Percentiles rank a stretch among this genome's conserved stretches.
phyloP scores from a whole-genome alignment of 192 early-diverging fungal species.

The Podila horticola region DNA sequence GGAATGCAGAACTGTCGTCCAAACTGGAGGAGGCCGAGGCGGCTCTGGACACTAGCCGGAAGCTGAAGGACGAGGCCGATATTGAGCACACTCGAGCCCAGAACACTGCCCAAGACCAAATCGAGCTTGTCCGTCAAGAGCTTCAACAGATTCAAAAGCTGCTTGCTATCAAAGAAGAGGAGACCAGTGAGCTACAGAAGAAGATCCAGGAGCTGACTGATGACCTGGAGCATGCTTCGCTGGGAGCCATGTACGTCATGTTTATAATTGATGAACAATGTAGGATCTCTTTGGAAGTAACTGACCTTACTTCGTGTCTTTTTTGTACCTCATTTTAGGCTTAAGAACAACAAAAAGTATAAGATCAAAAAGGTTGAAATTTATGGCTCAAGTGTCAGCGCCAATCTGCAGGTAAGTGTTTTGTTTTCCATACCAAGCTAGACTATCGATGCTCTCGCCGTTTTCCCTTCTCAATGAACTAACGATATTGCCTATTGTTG shows the following conservation, averaged over 20 bases:
- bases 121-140: slow-evolving; percentile 18
- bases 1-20: no score
- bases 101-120: slow-evolving; percentile 5
- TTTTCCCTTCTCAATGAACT: no score
- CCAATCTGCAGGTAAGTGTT: slow-evolving; percentile 45
- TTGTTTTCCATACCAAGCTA: neutral
- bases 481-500: neutral
- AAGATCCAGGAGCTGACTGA: slow-evolving; percentile 27
- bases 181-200: slow-evolving; percentile 22
- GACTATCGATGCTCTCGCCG: no score
- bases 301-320: neutral
- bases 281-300: neutral
- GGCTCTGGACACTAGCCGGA: no score
- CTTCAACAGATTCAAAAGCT: slow-evolving; percentile 32
- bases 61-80: neutral
- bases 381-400: slow-evolving; percentile 59
- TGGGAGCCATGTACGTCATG: slow-evolving; percentile 29
- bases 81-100: slow-evolving; percentile 7
- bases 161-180: slow-evolving; percentile 18
- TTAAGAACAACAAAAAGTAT: slow-evolving; percentile 46
- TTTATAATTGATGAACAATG: no score
- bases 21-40: no score
- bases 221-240: slow-evolving; percentile 25
- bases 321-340: neutral
- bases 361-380: slow-evolving; percentile 56